These are phyloP conservation scores for Dioscorea dumetorum DNA, from an alignment of 106 monocot genomes.

Conservation along the genomic window DNA sequence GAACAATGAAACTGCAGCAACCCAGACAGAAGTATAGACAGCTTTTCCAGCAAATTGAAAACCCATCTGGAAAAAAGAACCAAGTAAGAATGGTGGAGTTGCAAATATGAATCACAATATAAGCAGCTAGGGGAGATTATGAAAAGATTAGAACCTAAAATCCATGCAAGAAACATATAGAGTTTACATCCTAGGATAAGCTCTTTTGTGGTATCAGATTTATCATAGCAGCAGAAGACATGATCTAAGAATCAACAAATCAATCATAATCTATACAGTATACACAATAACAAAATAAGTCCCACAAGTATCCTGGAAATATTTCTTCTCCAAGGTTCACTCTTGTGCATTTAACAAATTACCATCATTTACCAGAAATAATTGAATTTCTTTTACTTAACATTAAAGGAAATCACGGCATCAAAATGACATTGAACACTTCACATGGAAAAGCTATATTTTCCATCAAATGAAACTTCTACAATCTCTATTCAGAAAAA, in stretches of 20 bases:
- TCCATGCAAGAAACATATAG: not conserved
- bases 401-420: too few relatives aligned
- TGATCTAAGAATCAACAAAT: not conserved
- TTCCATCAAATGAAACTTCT: not conserved
- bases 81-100: not conserved
- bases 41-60: conserved; percentile 88
- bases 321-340: too few relatives aligned
- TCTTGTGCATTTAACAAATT: too few relatives aligned
- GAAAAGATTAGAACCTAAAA: not conserved
- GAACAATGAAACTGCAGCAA: conserved; percentile 89
- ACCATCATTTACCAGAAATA: too few relatives aligned
- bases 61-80: conserved; percentile 58
- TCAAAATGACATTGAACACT: not conserved
- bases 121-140: not conserved
- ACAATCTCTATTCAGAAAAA: not conserved
- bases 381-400: too few relatives aligned
- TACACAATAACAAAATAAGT: too few relatives aligned
- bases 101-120: not conserved
- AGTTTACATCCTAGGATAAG: too few relatives aligned
- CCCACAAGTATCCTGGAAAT: too few relatives aligned
- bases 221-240: not conserved
- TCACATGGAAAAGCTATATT: not conserved
- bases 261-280: too few relatives aligned
- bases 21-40: conserved; percentile 81
- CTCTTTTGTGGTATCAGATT: too few relatives aligned